A percentile compares a stretch with the other conserved stretches of the same genome.
These are phyloP conservation scores for Kuraishia piskuri DNA, from an alignment of 805 yeast genomes.

Conservation along the genomic window DNA sequence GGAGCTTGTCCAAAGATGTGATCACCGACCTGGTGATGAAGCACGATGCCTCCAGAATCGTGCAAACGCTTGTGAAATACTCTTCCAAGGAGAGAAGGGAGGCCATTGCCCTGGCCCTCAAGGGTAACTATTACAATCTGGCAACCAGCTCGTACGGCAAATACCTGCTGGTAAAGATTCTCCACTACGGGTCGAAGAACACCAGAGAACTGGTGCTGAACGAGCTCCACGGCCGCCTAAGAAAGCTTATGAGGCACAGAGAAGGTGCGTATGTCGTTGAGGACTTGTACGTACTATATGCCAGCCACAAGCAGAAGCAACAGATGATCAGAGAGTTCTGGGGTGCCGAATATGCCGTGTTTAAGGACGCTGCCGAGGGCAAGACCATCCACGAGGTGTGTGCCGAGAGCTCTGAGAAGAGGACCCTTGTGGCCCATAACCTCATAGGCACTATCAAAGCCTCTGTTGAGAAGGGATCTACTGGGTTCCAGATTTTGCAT, in stretches of 20 bases:
- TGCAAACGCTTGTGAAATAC: conserved; percentile 86
- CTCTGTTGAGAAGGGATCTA: conserved; percentile 89
- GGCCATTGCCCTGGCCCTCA: conserved; percentile 54
- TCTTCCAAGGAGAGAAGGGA: conserved; percentile 75
- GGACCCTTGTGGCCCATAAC: conserved; percentile 65
- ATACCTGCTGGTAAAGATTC: conserved; percentile 75
- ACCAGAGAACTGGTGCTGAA: conserved; percentile 67
- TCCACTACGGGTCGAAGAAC: conserved; percentile 86
- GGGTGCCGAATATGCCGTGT: conserved; percentile 92
- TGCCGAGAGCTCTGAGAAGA: conserved; percentile 65
- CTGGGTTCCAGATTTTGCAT: conserved; percentile 92
- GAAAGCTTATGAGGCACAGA: conserved; percentile 91
- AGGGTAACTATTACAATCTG: conserved; percentile 68
- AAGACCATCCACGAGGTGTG: conserved; percentile 60
- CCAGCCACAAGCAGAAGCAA: conserved; percentile 74
- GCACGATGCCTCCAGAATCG: conserved; percentile 95
- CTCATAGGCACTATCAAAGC: conserved; percentile 78
- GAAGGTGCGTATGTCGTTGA: conserved; percentile 98
- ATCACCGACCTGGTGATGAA: conserved; percentile 81
- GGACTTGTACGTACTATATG: conserved; percentile 79
- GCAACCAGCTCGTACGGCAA: conserved; percentile 94
- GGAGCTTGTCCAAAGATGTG: conserved; percentile 73
- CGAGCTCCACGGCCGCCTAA: conserved; percentile 83
- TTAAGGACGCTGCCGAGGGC: conserved; percentile 64
- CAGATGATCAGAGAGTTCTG: conserved; percentile 95